Evolutionary conservation across 2,329 filamentous ascomycete genomes (phyloP), one percentile per base, ranked within the genome.

Genomic region (Arthrobotrys musiformis): DNA sequence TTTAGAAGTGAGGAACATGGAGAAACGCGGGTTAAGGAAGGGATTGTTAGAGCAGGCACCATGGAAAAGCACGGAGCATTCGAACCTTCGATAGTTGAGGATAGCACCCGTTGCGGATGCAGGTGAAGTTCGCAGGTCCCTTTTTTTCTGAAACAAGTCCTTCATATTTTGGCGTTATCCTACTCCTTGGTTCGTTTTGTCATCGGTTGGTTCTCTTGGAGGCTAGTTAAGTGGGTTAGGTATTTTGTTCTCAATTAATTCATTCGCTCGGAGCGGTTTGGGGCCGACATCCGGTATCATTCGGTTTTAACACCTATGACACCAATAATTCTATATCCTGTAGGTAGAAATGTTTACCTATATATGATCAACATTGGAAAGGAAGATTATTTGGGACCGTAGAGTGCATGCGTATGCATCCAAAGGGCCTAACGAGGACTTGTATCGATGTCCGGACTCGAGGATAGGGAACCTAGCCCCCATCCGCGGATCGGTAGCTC

Each of bases 41-140:
- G 72, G 3, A 52, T 76, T n/a, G 33, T 76, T 2, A 37, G 72
- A 30, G 63, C 72, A 7, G 72, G 72, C 5, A 76, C 72, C 17
- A 76, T 76, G 72, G 56, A 70, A 50, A 76, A 52, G 40, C 58
- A 76, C 46, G 72, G 72, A 8, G 37, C 64, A n/a, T n/a, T 76
- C 11, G 64, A 70, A 11, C 35, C 64, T 17, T 44, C 72, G 37
- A 26, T 66, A 44, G 17, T 7, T 48, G 44, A 52, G n/a, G 40
- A 40, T 22, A 24, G 56, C 6, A 17, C 56, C 6, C n/a, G 48
- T 19, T 76, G 72, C 37, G 72, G 72, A 19, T 76, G 72, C 28
- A 58, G 24, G 33, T 75, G 56, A 42, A 37, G 40, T 44, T 11
- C 37, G n/a, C 8, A 4, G 9, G 9, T 48, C 9, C n/a, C 19